Evolutionary conservation across 1,284 basidiomycete species (phyloP).

Genomic region (Irpex sp.): DNA sequence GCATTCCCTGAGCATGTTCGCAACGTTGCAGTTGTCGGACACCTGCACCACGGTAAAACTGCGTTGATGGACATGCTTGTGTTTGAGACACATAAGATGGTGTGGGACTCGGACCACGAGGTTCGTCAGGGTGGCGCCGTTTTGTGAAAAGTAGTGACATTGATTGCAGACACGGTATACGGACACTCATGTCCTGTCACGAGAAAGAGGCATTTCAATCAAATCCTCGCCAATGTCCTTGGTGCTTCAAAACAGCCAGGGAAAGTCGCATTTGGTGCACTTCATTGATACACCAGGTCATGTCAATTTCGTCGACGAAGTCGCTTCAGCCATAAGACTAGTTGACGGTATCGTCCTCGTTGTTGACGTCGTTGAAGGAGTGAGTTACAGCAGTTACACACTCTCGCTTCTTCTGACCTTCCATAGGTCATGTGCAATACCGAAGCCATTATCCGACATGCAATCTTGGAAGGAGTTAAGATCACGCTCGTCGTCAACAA

Average conservation of each 20-base stretch:
- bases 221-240: slow-evolving; percentile 98
- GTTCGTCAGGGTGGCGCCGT: slow-evolving; percentile 42
- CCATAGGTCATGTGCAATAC: slow-evolving; percentile 84
- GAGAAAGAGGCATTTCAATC: slow-evolving; percentile 89
- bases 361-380: slow-evolving; percentile 94
- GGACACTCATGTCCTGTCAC: slow-evolving; percentile 89
- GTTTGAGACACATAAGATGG: slow-evolving; percentile 93
- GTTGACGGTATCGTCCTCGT: slow-evolving; percentile 95
- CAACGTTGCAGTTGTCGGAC: slow-evolving; percentile 93
- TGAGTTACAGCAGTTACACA: slow-evolving; percentile 34
- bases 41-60: slow-evolving; percentile 98
- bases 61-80: slow-evolving; percentile 96
- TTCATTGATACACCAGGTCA: slow-evolving; percentile 98
- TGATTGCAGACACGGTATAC: slow-evolving; percentile 81
- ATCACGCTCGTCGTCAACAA: slow-evolving; percentile 97
- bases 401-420: neutral
- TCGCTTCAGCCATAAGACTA: slow-evolving; percentile 82
- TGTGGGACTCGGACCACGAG: slow-evolving; percentile 87
- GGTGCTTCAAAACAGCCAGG: slow-evolving; percentile 80
- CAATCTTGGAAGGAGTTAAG: slow-evolving; percentile 84
- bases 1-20: slow-evolving; percentile 93
- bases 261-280: slow-evolving; percentile 93
- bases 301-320: slow-evolving; percentile 97
- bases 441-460: slow-evolving; percentile 83
- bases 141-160: slow-evolving; percentile 3